Base-by-base conservation (phyloP, 1,284 basidiomycete species). In the Naganishia cerealis region DNA sequence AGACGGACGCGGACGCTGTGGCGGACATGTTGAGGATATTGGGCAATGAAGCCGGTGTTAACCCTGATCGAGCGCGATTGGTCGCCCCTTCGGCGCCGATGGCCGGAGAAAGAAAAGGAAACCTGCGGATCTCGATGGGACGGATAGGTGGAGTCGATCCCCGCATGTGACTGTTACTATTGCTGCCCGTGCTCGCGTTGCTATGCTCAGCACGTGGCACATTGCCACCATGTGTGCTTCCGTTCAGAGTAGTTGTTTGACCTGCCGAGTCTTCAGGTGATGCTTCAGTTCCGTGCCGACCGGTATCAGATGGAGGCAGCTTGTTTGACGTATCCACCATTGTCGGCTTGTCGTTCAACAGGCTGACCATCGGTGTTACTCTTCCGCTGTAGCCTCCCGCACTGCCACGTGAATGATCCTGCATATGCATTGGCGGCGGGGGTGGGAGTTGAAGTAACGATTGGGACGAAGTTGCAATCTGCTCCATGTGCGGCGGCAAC, bases 401-500 rank as follows among this genome's bases (percentile, higher is more conserved):
- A 9, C 15, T n/a, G 1, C 1, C 43, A 24, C 59, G 48, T 18
- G 29, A 33, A n/a, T 36, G 29, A n/a, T 61, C 58, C 18, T 21
- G 42, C 58, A 36, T 21, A n/a, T 61, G 58, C 36, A 46, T 26
- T 12, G 59, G 29, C n/a, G 50, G 29, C 3, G 59, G 33, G 3
- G 36, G 29, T 12, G 50, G 50, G 18, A 54, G 21, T 36, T 63
- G 61, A 24, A 63, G 18, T 13, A 63, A 29, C 36, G 29, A 0
- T 24, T 63, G 61, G 9, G 38, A 40, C 38, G 50, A 53, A 6
- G 21, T 26, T 0, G 61, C 61, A 29, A 63, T 54, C 38, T 63
- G 61, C 50, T 63, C 50, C 61, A 63, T 54, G 18, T 63, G 61
- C 13, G 50, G 50, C 50, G 61, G 61, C 50, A 63, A 54, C n/a